Conservation (phyloP, 2,329 filamentous ascomycete species). For the Colletotrichum sp. region DNA sequence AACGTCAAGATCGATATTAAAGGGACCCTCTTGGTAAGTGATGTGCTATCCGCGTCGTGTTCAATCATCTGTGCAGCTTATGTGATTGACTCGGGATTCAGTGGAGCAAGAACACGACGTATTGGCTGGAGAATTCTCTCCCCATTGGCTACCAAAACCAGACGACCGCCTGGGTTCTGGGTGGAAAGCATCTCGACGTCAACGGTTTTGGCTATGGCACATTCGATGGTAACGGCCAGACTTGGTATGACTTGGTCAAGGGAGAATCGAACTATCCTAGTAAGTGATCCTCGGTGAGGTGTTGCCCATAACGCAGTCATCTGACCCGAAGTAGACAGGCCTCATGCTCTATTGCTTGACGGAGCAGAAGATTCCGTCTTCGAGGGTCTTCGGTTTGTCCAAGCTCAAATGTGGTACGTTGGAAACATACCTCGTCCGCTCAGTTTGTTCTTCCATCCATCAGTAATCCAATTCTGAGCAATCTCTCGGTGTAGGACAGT, state of each 20-base stretch:
- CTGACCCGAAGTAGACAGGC: not conserved
- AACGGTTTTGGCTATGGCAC: not conserved
- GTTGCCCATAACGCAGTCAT: rapidly evolving
- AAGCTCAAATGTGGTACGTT: constrained; percentile 59
- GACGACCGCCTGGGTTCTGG: not conserved
- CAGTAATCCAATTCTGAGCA: not conserved
- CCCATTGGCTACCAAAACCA: not conserved
- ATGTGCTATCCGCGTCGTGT: not conserved
- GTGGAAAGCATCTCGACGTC: not conserved
- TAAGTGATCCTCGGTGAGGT: not conserved
- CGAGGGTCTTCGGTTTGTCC: constrained; percentile 52
- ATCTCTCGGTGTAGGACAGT: constrained; percentile 39
- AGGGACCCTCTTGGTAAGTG: not conserved
- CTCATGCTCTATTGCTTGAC: not conserved
- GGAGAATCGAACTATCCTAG: not conserved
- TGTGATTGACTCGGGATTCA: not conserved
- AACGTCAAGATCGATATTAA: not conserved
- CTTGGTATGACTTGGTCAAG: constrained; percentile 5
- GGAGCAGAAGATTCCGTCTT: constrained; percentile 33
- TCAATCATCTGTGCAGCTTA: not conserved
- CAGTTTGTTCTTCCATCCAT: not conserved
- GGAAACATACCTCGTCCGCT: not conserved
- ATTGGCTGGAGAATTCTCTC: not conserved
- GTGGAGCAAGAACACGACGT: constrained; percentile 1
- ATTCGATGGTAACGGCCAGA: not conserved